These are phyloP conservation scores for Alternaria rosae DNA, from an alignment of 2,329 filamentous ascomycete genomes.

Conservation along the genomic window DNA sequence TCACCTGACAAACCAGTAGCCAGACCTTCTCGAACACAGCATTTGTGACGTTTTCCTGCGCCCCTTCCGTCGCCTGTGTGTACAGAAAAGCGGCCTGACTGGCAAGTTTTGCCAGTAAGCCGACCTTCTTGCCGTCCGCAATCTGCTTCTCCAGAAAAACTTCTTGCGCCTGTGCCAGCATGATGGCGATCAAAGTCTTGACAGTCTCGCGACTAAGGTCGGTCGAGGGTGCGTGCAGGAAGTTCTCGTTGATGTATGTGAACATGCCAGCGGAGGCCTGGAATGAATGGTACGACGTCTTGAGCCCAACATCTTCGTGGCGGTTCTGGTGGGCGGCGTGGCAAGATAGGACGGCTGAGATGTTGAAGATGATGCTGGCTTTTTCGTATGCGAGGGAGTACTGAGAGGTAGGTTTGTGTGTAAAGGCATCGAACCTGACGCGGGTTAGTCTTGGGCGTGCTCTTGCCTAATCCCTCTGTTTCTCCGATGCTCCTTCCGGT, in stretches of 20 bases:
- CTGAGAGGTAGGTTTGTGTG: constrained; percentile 94
- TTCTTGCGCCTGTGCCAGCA: constrained; percentile 94
- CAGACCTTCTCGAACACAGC: constrained; percentile 95
- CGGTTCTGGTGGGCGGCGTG: constrained; percentile 93
- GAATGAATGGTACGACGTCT: constrained; percentile 97
- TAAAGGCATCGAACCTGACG: constrained; percentile 98
- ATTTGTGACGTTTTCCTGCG: constrained; percentile 90
- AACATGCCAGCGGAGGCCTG: constrained; percentile 99
- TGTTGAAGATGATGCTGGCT: constrained; percentile 99
- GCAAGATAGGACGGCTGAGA: constrained; percentile 93
- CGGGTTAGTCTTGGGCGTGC: constrained; percentile 25
- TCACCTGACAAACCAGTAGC: constrained; percentile 80
- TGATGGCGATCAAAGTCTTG: constrained; percentile 90
- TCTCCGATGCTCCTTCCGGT: neutral
- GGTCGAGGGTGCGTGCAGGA: constrained; percentile 94
- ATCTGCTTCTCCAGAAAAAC: constrained; percentile 98
- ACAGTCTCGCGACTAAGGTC: constrained; percentile 95
- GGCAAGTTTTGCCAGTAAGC: constrained; percentile 88
- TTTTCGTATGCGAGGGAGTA: constrained; percentile 98
- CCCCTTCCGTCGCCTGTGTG: constrained; percentile 83
- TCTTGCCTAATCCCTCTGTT: neutral
- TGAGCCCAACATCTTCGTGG: constrained; percentile 89
- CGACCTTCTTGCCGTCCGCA: constrained; percentile 89
- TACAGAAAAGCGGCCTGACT: constrained; percentile 91
- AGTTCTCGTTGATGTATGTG: constrained; percentile 99